Percentiles rank a stretch among this genome's conserved stretches.
Conservation (phyloP, 2,329 filamentous ascomycete species). For the Pseudogymnoascus sp. region DNA sequence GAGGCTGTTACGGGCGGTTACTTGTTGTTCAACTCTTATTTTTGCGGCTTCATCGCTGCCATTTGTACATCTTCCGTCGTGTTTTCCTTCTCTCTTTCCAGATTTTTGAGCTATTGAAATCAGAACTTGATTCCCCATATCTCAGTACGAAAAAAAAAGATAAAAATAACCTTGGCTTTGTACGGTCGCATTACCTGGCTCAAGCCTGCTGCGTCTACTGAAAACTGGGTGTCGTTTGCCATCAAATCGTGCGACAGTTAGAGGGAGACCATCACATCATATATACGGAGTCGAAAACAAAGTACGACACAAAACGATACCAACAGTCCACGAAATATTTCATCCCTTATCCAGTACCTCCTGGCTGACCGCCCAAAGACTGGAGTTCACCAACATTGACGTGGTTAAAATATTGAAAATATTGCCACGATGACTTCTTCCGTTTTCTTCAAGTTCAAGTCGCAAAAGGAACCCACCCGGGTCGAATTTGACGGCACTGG, state of each 20-base stretch:
- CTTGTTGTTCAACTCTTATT: conserved; percentile 7
- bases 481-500: conserved; percentile 96
- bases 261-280: background rate
- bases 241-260: conserved; percentile 13
- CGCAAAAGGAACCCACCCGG: conserved; percentile 87
- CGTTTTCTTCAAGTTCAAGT: conserved; percentile 99
- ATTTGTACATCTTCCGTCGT: conserved; percentile 5
- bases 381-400: background rate
- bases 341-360: background rate
- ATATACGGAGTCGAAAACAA: background rate
- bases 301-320: background rate
- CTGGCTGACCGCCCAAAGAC: background rate
- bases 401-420: conserved; percentile 10
- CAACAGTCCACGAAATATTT: conserved; percentile 12
- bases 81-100: conserved; percentile 24
- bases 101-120: conserved; percentile 30
- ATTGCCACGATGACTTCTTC: conserved; percentile 48
- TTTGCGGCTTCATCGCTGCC: conserved; percentile 4
- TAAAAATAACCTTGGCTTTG: conserved; percentile 29
- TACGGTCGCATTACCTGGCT: conserved; percentile 27
- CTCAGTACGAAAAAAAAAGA: conserved; percentile 30
- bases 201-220: conserved; percentile 20
- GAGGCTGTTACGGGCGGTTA: conserved; percentile 7
- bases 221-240: conserved; percentile 18
- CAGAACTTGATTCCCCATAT: conserved; percentile 32